phyloP scores from a whole-genome alignment of 2,329 filamentous ascomycete species.

The Calcarisporium arbuscula region DNA sequence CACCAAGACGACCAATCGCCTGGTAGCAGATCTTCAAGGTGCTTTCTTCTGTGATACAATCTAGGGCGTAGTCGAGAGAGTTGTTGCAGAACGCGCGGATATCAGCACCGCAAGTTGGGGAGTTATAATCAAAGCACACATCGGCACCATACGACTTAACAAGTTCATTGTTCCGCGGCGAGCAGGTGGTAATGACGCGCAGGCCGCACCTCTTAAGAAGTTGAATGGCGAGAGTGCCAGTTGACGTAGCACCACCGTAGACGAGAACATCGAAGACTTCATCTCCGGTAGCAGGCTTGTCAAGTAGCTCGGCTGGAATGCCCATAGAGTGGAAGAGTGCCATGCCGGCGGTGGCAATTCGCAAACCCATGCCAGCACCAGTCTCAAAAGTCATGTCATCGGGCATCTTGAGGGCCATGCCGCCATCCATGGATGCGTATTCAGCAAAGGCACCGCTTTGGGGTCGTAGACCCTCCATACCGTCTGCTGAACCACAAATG shows the following conservation, averaged over 20 bases:
- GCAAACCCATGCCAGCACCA: slow-evolving; percentile 17
- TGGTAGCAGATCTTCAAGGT: slow-evolving; percentile 29
- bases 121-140: slow-evolving; percentile 34
- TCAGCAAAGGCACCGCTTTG: slow-evolving; percentile 23
- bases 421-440: slow-evolving; percentile 16
- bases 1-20: slow-evolving; percentile 22
- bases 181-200: slow-evolving; percentile 37
- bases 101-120: slow-evolving; percentile 10
- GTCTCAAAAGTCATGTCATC: slow-evolving; percentile 15
- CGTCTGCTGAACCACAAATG: slow-evolving; percentile 18
- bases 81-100: slow-evolving; percentile 17
- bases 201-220: slow-evolving; percentile 32
- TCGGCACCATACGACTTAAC: slow-evolving; percentile 35
- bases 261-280: slow-evolving; percentile 30
- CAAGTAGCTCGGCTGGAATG: too few relatives aligned
- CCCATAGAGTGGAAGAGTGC: slow-evolving; percentile 21
- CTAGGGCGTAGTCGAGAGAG: slow-evolving; percentile 24
- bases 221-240: slow-evolving; percentile 38
- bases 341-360: slow-evolving; percentile 21
- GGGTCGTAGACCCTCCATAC: slow-evolving; percentile 12
- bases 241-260: slow-evolving; percentile 36
- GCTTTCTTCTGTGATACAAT: slow-evolving; percentile 21
- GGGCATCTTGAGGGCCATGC: slow-evolving; percentile 18
- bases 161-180: slow-evolving; percentile 28
- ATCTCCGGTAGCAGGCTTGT: slow-evolving; percentile 13